A percentile compares a stretch with the other conserved stretches of the same genome.
These are phyloP conservation scores for Paratrypanosoma confusum DNA, from an alignment of 208 protist genomes.

Conservation along the genomic window DNA sequence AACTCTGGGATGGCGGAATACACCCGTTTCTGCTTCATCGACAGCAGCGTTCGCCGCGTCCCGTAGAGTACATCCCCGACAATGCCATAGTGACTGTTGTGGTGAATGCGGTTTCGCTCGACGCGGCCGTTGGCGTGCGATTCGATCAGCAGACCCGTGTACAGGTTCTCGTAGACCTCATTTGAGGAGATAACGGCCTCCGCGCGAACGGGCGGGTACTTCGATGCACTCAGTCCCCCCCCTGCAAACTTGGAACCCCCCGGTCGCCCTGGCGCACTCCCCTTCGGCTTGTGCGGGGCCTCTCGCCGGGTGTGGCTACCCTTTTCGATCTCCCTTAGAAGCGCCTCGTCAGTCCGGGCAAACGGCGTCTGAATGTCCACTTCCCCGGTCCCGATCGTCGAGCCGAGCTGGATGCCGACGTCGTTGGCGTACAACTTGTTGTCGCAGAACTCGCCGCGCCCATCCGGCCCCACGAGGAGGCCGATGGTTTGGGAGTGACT, in stretches of 20 bases:
- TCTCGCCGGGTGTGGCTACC: too few relatives aligned
- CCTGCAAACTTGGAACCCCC: too few relatives aligned
- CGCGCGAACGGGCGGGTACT: too few relatives aligned
- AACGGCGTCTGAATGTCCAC: conserved; percentile 40
- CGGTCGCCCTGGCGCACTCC: too few relatives aligned
- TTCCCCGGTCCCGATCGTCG: conserved; percentile 21
- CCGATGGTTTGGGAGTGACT: conserved; percentile 36
- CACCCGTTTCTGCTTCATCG: conserved; percentile 7
- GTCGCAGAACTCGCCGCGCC: conserved; percentile 25
- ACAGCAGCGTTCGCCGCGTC: conserved; percentile 14
- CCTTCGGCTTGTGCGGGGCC: too few relatives aligned
- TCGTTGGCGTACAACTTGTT: conserved; percentile 65
- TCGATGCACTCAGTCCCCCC: too few relatives aligned
- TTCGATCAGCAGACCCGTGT: conserved; percentile 66
- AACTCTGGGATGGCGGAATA: background rate
- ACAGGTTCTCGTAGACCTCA: conserved; percentile 41
- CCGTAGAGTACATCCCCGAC: conserved; percentile 41
- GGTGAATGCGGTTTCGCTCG: conserved; percentile 60
- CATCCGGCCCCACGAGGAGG: conserved; percentile 38
- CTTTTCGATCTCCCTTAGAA: too few relatives aligned
- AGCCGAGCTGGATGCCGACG: conserved; percentile 68
- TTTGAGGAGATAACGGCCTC: conserved; percentile 22
- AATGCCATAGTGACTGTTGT: conserved; percentile 60
- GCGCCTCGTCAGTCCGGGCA: conserved; percentile 14
- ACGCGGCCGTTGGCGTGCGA: conserved; percentile 20